Evolutionary conservation across 2,329 filamentous ascomycete species (phyloP), one percentile per base, ranked within the genome.

Genomic region (Lomentospora prolificans): DNA sequence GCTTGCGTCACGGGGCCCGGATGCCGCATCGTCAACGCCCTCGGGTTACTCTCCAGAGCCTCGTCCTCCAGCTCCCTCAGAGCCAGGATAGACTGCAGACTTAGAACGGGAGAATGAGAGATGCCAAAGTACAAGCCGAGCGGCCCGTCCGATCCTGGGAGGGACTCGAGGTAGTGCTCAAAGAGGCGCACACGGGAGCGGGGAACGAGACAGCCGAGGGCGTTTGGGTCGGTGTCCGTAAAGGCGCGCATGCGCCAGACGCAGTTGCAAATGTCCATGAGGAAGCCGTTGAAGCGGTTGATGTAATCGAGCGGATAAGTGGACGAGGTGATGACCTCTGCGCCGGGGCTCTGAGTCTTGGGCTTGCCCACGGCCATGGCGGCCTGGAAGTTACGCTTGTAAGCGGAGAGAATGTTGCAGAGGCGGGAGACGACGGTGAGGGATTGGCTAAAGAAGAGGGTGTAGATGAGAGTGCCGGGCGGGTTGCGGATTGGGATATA

Each of bases 261-360:
- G 53, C 87, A 82, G 65, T 95, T 95, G 73, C 89, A 91, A 30
- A 90, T 79, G 65, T 95, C 90, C 82, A 94, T 91, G 30, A 95
- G 78, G 66, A 87, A 90, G 22, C 86, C 86, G 66, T 95, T 95
- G 72, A 94, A 91, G 24, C 78, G 72, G 60, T 82, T 80, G 41
- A 90, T 80, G 56, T 86, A 80, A 30, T 75, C 70, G 44, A 79
- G 75, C 27, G 82, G 75, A 59, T 85, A 86, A 9, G 71, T 67
- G 17, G 67, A 66, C 4, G 67, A 64, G 58, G 70, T 65, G 46
- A 71, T 63, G 7, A 60, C 63, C 17, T 63, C 56, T 25, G 60
- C 62, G 51, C 60, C 59, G 22, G 68, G 50, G 59, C 60, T 64
- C 62, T 50, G 60, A 57, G 62, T 64, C 59, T 65, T 72, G 55